Percentiles rank a stretch among this genome's conserved stretches.
These are phyloP conservation scores for Clitopilus hobsonii DNA, from an alignment of 768 basidiomycete species.

Conservation along the genomic window DNA sequence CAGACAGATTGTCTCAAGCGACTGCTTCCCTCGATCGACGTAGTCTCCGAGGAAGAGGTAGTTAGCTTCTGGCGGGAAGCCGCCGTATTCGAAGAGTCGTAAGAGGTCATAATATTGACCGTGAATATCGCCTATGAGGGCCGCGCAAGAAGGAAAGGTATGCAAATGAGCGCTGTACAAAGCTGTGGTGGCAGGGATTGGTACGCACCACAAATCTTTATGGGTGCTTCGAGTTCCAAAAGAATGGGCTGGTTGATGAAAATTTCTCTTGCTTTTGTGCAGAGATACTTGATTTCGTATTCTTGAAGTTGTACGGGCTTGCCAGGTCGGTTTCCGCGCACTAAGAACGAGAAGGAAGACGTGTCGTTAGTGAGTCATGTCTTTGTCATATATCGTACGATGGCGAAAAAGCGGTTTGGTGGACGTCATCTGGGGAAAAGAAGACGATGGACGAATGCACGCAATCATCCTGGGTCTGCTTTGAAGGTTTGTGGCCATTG, in stretches of 20 bases:
- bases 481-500: neutral
- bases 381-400: slow-evolving; percentile 6
- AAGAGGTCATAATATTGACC: slow-evolving; percentile 99
- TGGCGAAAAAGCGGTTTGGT: neutral
- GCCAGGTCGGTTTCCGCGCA: slow-evolving; percentile 96
- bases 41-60: slow-evolving; percentile 99
- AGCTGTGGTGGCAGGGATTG: slow-evolving; percentile 3
- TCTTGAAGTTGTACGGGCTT: slow-evolving; percentile 98
- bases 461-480: neutral
- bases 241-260: slow-evolving; percentile 99
- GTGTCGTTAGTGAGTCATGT: slow-evolving; percentile 5
- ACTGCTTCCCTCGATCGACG: slow-evolving; percentile 98
- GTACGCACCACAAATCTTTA: slow-evolving; percentile 98
- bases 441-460: neutral
- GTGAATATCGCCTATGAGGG: slow-evolving; percentile 84
- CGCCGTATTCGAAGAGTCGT: slow-evolving; percentile 97
- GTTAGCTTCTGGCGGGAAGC: slow-evolving; percentile 99
- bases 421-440: neutral
- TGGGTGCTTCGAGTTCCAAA: slow-evolving; percentile 96
- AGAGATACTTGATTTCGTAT: slow-evolving; percentile 99
- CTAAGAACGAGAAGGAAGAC: slow-evolving; percentile 32
- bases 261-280: slow-evolving; percentile 97
- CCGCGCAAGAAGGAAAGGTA: slow-evolving; percentile 4
- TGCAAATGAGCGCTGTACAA: slow-evolving; percentile 15
- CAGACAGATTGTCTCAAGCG: slow-evolving; percentile 98